Evolutionary conservation across 768 basidiomycete species (phyloP), one percentile per base, ranked within the genome.

Genomic region (Fibroporia radiculosa): DNA sequence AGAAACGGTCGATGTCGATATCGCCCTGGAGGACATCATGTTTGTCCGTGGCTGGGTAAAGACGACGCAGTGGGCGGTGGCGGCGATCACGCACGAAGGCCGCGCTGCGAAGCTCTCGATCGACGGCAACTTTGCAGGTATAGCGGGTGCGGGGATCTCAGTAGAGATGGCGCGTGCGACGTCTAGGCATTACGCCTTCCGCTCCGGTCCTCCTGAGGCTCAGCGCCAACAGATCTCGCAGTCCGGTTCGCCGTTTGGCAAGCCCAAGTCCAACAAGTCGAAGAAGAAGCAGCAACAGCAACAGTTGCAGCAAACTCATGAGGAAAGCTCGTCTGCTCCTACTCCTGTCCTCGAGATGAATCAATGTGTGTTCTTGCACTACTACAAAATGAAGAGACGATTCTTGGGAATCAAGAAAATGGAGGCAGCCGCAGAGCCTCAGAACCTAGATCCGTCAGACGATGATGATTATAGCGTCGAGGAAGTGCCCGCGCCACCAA

Each of bases 21-120:
- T 54, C 6, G 11, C 20, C 1, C 26, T 20, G 24, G 39, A 39
- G 8, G 45, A 49, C 22, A 27, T 55, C 18, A 34, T 55, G 37
- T 45, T 55, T 33, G 45, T 55, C 1, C 26, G 24, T 5, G 50
- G 53, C 16, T 52, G 24, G 16, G 42, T 55, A n/a, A 51, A 55
- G 35, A 46, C 50, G 1, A 45, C 42, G 20, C 41, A 39, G 14
- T 55, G 54, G 54, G 51, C 46, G 4, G 37, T 55, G 6, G 53
- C 45, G 3, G 53, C 53, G 10, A 37, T 44, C 22, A 42, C 41
- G 12, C 41, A 43, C 34, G 8, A 18, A 20, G 46, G 46, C 10
- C 29, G 38, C 18, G 24, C 33, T 10, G 23, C 42, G 33, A 44
- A 18, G 42, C 14, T 51, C 3, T 28, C 27, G 2, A 44, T 51